Conservation (phyloP, 129 eudicot genomes). For the Solidago caesia region DNA sequence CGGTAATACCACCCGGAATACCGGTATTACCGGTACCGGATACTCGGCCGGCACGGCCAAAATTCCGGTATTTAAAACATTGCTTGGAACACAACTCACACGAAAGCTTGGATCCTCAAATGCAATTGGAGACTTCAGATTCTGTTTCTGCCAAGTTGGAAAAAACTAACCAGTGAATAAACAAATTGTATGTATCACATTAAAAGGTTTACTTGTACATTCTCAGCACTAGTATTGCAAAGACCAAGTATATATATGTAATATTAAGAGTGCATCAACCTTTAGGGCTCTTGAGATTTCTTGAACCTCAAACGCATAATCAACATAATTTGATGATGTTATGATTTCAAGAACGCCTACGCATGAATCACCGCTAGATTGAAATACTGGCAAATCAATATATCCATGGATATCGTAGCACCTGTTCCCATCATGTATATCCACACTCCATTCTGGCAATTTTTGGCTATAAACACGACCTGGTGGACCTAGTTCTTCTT, state of each 20-base stretch:
- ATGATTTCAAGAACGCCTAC: slow-evolving; percentile 21
- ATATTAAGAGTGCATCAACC: neutral
- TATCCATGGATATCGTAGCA: neutral
- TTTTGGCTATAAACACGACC: slow-evolving; percentile 14
- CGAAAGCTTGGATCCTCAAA: slow-evolving; percentile 13
- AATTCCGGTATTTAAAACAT: no score
- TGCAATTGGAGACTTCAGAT: slow-evolving; percentile 21
- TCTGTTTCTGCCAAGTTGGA: slow-evolving; percentile 15
- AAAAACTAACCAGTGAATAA: neutral
- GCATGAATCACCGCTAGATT: slow-evolving; percentile 6
- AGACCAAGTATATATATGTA: neutral
- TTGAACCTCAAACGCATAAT: slow-evolving; percentile 21
- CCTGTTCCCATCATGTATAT: neutral
- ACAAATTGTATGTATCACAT: neutral
- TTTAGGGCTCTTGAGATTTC: slow-evolving; percentile 19
- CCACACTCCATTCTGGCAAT: slow-evolving; percentile 14
- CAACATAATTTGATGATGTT: slow-evolving; percentile 21
- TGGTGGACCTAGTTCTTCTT: neutral
- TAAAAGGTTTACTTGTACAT: neutral
- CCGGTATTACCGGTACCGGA: no score
- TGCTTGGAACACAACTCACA: slow-evolving; percentile 5
- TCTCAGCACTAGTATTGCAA: no score
- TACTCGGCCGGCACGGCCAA: no score
- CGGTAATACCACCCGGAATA: no score
- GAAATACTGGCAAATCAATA: slow-evolving; percentile 18